Base-by-base conservation (phyloP, 768 basidiomycete species). In the Pleurotus ostreatus region DNA sequence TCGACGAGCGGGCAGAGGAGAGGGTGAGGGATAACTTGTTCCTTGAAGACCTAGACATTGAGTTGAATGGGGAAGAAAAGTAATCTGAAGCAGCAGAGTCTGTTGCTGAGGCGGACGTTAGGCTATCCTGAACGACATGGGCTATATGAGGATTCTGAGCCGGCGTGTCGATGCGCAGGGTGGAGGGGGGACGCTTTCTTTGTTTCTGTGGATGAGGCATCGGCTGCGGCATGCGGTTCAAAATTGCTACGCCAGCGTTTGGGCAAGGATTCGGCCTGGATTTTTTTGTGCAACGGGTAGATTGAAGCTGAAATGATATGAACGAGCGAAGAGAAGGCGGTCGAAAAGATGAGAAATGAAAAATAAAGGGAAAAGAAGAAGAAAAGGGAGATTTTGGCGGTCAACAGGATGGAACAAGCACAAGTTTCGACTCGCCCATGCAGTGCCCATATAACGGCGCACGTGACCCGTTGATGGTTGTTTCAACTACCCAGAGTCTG, bases 21-120 rank as follows among this genome's bases (percentile, higher is more conserved):
- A 89, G 79, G 55, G 80, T 79, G 49, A 91, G 80, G 25, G 87
- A 90, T 6, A 91, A 72, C 60, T 84, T 83, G 77, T 90, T 92
- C 80, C 51, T 53, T 41, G 51, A 53, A 40, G 51, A 53, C 38
- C 51, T 23, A 11, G 51, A 38, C 51, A 53, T 53, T n/a, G 20
- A 18, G 15, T 41, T 53, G 57, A 54, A 54, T 11, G 52, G 56
- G 7, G 56, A 51, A 49, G 46, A 57, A 40, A 48, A 46, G 22
- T 46, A 57, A 49, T 57, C 49, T 30, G 55, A 49, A 26, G 55
- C 46, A 37, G 58, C 56, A 16, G 56, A 57, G 39, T 46, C 46
- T 48, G 47, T 43, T 20, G 56, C 47, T 22, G 56, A 57, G 40
- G 79, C 72, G 55, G 82, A 80, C 55, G 78, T 68, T 57, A 79